These are phyloP conservation scores for Protomyces lactucae-debilis DNA, from an alignment of 1,139 yeast genomes.

Conservation along the genomic window DNA sequence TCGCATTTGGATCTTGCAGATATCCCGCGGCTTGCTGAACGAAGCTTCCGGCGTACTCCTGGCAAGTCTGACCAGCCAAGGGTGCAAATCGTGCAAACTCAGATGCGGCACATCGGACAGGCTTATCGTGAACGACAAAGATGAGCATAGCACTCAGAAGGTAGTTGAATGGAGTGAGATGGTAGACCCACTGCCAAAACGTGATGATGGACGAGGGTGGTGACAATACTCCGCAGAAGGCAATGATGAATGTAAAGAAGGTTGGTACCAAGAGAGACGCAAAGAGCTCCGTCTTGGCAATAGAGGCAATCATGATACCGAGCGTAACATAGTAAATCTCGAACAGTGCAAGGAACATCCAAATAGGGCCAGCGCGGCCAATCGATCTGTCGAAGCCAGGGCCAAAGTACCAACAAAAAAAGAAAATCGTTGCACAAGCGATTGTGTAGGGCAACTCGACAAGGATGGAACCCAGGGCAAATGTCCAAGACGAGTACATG, in stretches of 20 bases:
- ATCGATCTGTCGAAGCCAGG: slow-evolving; percentile 53
- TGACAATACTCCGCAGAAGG: slow-evolving; percentile 42
- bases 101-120: slow-evolving; percentile 49
- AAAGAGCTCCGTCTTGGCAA: slow-evolving; percentile 59
- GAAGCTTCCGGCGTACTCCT: slow-evolving; percentile 45
- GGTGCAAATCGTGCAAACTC: slow-evolving; percentile 56
- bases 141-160: slow-evolving; percentile 56
- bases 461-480: slow-evolving; percentile 58
- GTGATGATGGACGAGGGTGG: slow-evolving; percentile 50
- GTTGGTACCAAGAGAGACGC: slow-evolving; percentile 55
- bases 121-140: slow-evolving; percentile 51
- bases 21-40: slow-evolving; percentile 50
- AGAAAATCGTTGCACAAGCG: slow-evolving; percentile 59
- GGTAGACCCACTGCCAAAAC: slow-evolving; percentile 67
- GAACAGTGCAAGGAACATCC: slow-evolving; percentile 50
- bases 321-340: slow-evolving; percentile 55
- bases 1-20: slow-evolving; percentile 50
- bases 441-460: slow-evolving; percentile 76
- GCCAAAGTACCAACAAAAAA: slow-evolving; percentile 66
- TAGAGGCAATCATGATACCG: slow-evolving; percentile 52
- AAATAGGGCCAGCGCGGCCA: slow-evolving; percentile 41
- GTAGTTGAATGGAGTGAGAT: slow-evolving; percentile 65
- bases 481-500: slow-evolving; percentile 60
- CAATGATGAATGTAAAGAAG: slow-evolving; percentile 50
- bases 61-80: slow-evolving; percentile 58